Percentiles rank a stretch among this genome's conserved stretches.
Conservation (phyloP, 225 moss, liverwort and hornwort species). For the Physcomitrium patens region DNA sequence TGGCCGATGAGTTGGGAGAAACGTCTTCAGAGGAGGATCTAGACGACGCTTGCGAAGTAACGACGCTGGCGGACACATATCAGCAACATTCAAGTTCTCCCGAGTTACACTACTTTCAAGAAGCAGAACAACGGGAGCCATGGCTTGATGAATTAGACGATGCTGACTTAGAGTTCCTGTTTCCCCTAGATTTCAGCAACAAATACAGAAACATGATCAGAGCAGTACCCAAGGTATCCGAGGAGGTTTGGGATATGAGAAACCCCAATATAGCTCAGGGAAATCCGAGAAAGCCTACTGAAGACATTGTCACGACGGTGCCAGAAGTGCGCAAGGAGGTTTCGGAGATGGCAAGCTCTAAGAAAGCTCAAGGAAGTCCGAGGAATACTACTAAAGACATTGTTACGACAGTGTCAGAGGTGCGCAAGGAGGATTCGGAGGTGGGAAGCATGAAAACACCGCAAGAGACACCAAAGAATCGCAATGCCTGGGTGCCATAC, state of each 20-base stretch:
- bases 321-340: not conserved
- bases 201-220: not conserved
- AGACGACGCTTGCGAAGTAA: not conserved
- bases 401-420: not conserved
- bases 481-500: conserved; percentile 41
- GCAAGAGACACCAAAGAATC: conserved; percentile 7
- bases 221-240: not conserved
- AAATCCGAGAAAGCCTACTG: no score
- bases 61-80: not conserved
- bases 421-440: not conserved
- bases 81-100: conserved; percentile 10
- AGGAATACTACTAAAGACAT: not conserved
- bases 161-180: conserved; percentile 47
- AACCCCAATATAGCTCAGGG: not conserved
- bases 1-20: conserved; percentile 33
- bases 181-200: conserved; percentile 26
- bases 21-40: conserved; percentile 42
- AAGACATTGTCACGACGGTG: not conserved
- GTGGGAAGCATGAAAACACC: not conserved
- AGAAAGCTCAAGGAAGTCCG: conserved; percentile 12
- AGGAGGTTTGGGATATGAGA: conserved; percentile 5
- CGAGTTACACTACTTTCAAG: conserved; percentile 38
- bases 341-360: not conserved
- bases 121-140: conserved; percentile 38
- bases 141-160: conserved; percentile 47